These are phyloP conservation scores for Termitomyces sp. DNA, from an alignment of 768 basidiomycete species.

Conservation along the genomic window DNA sequence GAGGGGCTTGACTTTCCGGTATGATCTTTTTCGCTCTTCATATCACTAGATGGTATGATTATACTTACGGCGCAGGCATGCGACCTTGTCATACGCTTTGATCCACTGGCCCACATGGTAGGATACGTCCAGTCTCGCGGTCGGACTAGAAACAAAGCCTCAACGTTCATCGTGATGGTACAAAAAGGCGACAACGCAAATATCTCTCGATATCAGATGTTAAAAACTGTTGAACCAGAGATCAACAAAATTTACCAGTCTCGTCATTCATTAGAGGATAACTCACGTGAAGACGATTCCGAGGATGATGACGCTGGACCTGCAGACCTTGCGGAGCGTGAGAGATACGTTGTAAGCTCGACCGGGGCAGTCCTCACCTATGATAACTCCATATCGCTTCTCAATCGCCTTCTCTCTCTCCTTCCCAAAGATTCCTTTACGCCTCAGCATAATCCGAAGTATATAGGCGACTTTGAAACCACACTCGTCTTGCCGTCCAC, in stretches of 20 bases:
- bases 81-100: constrained; percentile 83
- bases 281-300: constrained; percentile 37
- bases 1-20: constrained; percentile 91
- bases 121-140: constrained; percentile 90
- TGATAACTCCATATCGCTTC: constrained; percentile 63
- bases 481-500: constrained; percentile 63
- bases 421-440: constrained; percentile 74
- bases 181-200: constrained; percentile 53
- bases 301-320: constrained; percentile 36
- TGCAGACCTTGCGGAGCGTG: constrained; percentile 57
- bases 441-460: constrained; percentile 52
- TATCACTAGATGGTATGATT: not conserved
- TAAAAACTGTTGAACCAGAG: constrained; percentile 58
- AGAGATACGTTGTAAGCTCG: constrained; percentile 65
- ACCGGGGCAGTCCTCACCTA: constrained; percentile 81
- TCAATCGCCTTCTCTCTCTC: constrained; percentile 73
- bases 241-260: constrained; percentile 60
- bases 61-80: constrained; percentile 54
- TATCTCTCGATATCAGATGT: constrained; percentile 51
- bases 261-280: constrained; percentile 36
- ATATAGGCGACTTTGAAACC: constrained; percentile 51
- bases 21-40: not conserved
- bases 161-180: constrained; percentile 81
- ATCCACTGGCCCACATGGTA: constrained; percentile 75
- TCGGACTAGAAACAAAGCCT: constrained; percentile 70